A percentile compares a stretch with the other conserved stretches of the same genome.
Evolutionary conservation across 2,329 filamentous ascomycete species (phyloP).

Genomic region (Epichloe gansuensis): DNA sequence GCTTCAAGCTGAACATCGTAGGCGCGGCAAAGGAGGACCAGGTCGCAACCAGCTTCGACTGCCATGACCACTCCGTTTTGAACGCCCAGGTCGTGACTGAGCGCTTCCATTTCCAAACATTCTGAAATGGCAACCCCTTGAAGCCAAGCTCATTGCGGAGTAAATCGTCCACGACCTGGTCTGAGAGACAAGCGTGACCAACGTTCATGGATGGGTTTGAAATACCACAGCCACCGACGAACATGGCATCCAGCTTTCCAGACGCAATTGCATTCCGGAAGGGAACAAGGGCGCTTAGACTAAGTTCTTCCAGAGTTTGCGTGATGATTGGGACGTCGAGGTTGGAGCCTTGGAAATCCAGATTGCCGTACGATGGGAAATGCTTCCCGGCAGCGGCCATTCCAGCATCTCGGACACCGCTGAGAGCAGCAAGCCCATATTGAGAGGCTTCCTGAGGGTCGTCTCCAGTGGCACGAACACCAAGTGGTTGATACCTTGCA

Average conservation of each 20-base stretch:
- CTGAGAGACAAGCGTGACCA: slow-evolving; percentile 86
- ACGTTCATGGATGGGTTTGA: slow-evolving; percentile 85
- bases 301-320: slow-evolving; percentile 84
- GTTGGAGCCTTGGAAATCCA: slow-evolving; percentile 85
- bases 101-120: slow-evolving; percentile 90
- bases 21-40: slow-evolving; percentile 78
- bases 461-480: slow-evolving; percentile 80
- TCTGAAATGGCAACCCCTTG: slow-evolving; percentile 84
- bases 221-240: slow-evolving; percentile 90
- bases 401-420: slow-evolving; percentile 84
- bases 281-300: slow-evolving; percentile 79
- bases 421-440: slow-evolving; percentile 82
- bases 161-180: slow-evolving; percentile 85
- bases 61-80: slow-evolving; percentile 96
- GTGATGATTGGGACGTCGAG: slow-evolving; percentile 92
- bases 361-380: slow-evolving; percentile 89
- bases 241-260: slow-evolving; percentile 79
- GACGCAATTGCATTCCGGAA: slow-evolving; percentile 83
- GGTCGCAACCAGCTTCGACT: slow-evolving; percentile 87
- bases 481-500: slow-evolving; percentile 78
- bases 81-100: slow-evolving; percentile 93
- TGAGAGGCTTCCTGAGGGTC: slow-evolving; percentile 91
- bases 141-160: slow-evolving; percentile 83
- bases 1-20: slow-evolving; percentile 85
- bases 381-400: slow-evolving; percentile 88